Evolutionary conservation across 805 yeast genomes (phyloP).

Genomic region (Peterozyma xylosa): DNA sequence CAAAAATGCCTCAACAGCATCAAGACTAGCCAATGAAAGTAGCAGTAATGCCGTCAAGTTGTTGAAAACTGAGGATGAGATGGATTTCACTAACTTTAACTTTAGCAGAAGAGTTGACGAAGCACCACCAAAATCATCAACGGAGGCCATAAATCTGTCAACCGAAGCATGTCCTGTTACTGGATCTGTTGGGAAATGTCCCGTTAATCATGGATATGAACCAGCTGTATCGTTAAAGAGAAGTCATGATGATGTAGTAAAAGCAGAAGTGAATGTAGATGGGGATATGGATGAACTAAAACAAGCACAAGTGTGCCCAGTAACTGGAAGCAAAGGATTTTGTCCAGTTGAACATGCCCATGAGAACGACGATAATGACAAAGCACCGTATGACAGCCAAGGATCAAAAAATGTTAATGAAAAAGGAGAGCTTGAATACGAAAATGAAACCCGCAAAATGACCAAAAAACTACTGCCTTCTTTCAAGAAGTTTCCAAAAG

Average conservation of each 20-base stretch:
- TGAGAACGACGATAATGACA: neutral
- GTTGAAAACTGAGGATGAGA: slow-evolving; percentile 4
- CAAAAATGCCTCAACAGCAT: neutral
- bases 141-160: slow-evolving; percentile 1
- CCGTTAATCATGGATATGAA: neutral
- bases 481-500: slow-evolving; percentile 2
- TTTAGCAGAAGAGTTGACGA: slow-evolving; percentile 8
- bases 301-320: slow-evolving; percentile 2
- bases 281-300: neutral
- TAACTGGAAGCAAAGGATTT: slow-evolving; percentile 1
- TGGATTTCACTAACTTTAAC: slow-evolving; percentile 23
- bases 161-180: neutral
- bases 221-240: slow-evolving; percentile 5
- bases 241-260: neutral
- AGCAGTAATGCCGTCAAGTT: neutral
- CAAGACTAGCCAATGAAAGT: neutral
- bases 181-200: slow-evolving; percentile 1
- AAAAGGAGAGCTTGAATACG: no score
- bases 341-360: slow-evolving; percentile 4
- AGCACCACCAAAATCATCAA: neutral
- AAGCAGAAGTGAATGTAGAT: neutral
- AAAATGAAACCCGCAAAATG: no score
- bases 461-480: neutral
- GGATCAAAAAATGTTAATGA: no score
- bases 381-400: no score